phyloP scores from a whole-genome alignment of 208 protist species.

The Tritrichomonas foetus region DNA sequence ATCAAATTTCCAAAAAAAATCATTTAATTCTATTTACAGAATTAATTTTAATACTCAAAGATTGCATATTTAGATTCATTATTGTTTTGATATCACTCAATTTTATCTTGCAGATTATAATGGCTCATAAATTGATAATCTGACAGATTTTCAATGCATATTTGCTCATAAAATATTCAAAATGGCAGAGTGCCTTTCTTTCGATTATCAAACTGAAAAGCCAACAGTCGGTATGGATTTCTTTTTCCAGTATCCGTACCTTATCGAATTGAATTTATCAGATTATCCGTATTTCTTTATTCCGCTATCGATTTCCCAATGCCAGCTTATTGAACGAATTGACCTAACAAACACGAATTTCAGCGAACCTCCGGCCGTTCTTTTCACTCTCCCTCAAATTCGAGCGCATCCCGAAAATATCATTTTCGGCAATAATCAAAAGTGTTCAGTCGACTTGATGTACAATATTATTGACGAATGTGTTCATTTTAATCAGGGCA shows the following conservation, averaged over 20 bases:
- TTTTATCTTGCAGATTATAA: too few relatives aligned
- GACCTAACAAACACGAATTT: neutral
- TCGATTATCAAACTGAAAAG: too few relatives aligned
- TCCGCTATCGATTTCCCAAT: constrained; percentile 2
- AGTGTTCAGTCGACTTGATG: neutral
- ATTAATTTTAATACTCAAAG: too few relatives aligned
- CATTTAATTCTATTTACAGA: too few relatives aligned
- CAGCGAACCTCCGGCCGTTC: neutral
- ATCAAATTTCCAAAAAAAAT: too few relatives aligned
- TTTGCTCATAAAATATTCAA: too few relatives aligned
- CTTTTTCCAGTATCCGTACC: neutral
- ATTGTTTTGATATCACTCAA: too few relatives aligned
- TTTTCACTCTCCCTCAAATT: neutral
- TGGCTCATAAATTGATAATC: too few relatives aligned
- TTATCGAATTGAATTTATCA: constrained; percentile 15
- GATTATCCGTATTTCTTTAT: neutral
- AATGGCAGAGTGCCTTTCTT: too few relatives aligned
- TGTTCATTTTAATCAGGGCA: neutral
- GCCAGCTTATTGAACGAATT: neutral
- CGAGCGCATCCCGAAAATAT: neutral
- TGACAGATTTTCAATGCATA: too few relatives aligned
- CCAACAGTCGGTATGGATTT: too few relatives aligned
- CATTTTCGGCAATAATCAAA: neutral
- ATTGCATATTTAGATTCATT: too few relatives aligned
- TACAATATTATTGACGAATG: neutral